phyloP scores from a whole-genome alignment of 495 filamentous ascomycete genomes.

The Penicillium dipodomyicola region DNA sequence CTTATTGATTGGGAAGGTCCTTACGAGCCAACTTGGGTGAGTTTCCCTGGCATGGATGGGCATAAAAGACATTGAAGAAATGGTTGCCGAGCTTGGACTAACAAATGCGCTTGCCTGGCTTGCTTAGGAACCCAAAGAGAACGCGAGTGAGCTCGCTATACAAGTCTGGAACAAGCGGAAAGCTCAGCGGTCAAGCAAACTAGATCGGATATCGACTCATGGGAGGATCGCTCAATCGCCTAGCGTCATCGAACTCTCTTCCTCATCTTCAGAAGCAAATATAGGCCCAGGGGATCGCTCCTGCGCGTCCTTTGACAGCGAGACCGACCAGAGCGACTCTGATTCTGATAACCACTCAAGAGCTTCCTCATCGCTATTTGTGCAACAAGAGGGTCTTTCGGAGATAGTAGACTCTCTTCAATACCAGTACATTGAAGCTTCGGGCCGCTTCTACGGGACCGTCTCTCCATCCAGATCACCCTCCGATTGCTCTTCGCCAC shows the following conservation, averaged over 20 bases:
- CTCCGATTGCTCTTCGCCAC: neutral
- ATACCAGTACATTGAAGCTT: neutral
- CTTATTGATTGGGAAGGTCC: constrained; percentile 44
- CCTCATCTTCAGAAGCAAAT: neutral
- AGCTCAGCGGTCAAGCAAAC: constrained; percentile 1
- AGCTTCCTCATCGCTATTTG: constrained; percentile 22
- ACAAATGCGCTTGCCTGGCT: neutral
- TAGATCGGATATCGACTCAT: neutral
- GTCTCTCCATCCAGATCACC: neutral
- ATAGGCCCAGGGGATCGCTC: neutral
- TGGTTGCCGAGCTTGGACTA: neutral
- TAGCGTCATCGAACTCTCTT: neutral
- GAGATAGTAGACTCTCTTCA: constrained; percentile 13
- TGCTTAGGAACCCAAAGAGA: constrained; percentile 40
- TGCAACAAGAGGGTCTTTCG: constrained; percentile 13
- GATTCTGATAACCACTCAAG: neutral
- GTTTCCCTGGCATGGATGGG: constrained; percentile 5
- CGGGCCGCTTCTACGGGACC: neutral
- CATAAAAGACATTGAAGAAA: neutral
- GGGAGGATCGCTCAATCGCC: neutral
- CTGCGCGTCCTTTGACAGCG: neutral
- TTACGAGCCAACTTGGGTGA: constrained; percentile 43
- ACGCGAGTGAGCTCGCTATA: constrained; percentile 37
- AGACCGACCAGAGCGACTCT: neutral
- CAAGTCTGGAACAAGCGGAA: constrained; percentile 35